Evolutionary conservation across 1,284 basidiomycete genomes (phyloP).

Genomic region (Schizophyllum commune): DNA sequence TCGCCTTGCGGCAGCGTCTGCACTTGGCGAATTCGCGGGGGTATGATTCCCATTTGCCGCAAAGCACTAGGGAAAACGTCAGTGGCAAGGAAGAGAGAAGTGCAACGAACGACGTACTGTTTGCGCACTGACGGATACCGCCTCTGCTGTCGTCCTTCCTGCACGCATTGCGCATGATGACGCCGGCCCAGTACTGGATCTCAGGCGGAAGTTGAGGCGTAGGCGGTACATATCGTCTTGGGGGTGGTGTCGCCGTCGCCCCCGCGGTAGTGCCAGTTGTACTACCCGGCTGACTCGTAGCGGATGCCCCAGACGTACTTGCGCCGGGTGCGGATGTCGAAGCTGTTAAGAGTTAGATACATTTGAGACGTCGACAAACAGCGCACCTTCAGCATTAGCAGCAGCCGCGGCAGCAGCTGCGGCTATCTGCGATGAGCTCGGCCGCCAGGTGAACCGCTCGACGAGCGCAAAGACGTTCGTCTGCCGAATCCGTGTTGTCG

Average conservation of each 20-base stretch:
- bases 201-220: conserved; percentile 76
- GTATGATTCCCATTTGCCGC: conserved; percentile 90
- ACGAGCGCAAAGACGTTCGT: conserved; percentile 95
- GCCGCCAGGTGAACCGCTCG: conserved; percentile 92
- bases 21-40: conserved; percentile 98
- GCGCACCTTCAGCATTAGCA: too few species aligned
- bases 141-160: conserved; percentile 91
- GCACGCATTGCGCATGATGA: conserved; percentile 99
- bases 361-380: too few species aligned
- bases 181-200: conserved; percentile 99
- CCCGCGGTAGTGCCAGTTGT: too few species aligned
- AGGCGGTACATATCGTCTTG: conserved; percentile 20
- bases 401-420: too few species aligned
- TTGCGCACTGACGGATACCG: conserved; percentile 96
- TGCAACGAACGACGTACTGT: conserved; percentile 52
- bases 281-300: too few species aligned
- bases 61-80: conserved; percentile 57
- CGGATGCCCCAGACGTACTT: too few species aligned
- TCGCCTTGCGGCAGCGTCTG: conserved; percentile 91
- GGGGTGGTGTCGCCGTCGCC: too few species aligned
- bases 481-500: conserved; percentile 19
- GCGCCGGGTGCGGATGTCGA: too few species aligned
- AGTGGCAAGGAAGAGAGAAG: conserved; percentile 6
- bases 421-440: conserved; percentile 42
- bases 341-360: too few species aligned